Evolutionary conservation across 1,139 yeast genomes (phyloP).

Genomic region (Torulaspora globosa): DNA sequence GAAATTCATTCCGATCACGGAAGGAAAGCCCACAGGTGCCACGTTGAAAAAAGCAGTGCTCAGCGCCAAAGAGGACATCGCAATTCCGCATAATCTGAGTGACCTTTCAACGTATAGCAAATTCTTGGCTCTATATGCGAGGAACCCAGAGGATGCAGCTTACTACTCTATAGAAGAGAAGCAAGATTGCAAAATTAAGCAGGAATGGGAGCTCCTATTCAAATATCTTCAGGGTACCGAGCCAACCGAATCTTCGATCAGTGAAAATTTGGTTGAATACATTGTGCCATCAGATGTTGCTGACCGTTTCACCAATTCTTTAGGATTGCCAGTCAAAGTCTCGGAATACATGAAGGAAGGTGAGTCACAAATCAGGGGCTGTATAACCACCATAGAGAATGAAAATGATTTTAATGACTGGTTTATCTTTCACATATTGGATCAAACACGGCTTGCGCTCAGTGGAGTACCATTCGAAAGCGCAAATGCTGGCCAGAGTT

Average conservation of each 20-base stretch:
- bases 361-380: constrained; percentile 39
- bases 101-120: constrained; percentile 40
- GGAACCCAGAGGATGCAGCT: constrained; percentile 21
- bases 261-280: constrained; percentile 24
- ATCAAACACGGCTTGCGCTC: constrained; percentile 32
- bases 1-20: constrained; percentile 2
- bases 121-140: constrained; percentile 38
- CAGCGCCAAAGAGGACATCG: constrained; percentile 12
- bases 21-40: constrained; percentile 1
- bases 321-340: constrained; percentile 28
- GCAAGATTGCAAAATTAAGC: constrained; percentile 28
- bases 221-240: constrained; percentile 9
- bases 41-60: background rate
- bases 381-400: constrained; percentile 33
- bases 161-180: constrained; percentile 33
- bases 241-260: constrained; percentile 15
- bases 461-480: constrained; percentile 19
- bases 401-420: constrained; percentile 38
- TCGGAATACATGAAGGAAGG: constrained; percentile 31
- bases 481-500: constrained; percentile 15
- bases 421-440: constrained; percentile 38
- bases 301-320: constrained; percentile 21
- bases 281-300: constrained; percentile 21
- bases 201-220: constrained; percentile 31
- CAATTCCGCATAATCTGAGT: constrained; percentile 13